Evolutionary conservation across 2,329 filamentous ascomycete genomes (phyloP).

Genomic region (Talaromyces sp.): DNA sequence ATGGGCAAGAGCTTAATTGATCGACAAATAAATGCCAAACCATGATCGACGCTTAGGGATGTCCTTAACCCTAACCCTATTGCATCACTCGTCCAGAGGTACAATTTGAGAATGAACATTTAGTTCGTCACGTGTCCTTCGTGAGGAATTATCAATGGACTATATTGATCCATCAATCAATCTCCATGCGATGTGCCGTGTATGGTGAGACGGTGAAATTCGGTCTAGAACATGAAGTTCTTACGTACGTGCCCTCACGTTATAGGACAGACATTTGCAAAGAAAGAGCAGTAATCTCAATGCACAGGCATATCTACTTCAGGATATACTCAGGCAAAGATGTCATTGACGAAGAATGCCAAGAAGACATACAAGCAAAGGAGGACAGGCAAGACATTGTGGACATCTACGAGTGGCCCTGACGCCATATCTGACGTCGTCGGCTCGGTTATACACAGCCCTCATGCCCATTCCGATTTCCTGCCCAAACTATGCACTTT

Average conservation of each 20-base stretch:
- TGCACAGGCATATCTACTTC: background rate
- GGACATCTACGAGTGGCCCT: background rate
- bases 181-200: no score
- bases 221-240: background rate
- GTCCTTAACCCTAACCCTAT: background rate
- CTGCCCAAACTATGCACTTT: no score
- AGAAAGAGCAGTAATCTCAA: no score
- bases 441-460: background rate
- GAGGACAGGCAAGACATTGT: background rate
- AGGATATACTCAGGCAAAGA: no score
- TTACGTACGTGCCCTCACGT: no score
- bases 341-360: background rate
- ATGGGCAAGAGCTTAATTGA: background rate
- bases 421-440: background rate
- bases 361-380: background rate
- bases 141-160: background rate
- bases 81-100: background rate
- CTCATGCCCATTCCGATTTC: background rate
- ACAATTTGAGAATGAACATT: background rate
- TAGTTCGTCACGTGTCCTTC: background rate
- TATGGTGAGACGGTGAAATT: background rate
- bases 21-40: background rate
- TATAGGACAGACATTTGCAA: no score
- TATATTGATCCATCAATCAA: background rate
- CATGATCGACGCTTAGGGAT: background rate